phyloP scores from a whole-genome alignment of 441 rosid genomes.

The Viola pubescens region DNA sequence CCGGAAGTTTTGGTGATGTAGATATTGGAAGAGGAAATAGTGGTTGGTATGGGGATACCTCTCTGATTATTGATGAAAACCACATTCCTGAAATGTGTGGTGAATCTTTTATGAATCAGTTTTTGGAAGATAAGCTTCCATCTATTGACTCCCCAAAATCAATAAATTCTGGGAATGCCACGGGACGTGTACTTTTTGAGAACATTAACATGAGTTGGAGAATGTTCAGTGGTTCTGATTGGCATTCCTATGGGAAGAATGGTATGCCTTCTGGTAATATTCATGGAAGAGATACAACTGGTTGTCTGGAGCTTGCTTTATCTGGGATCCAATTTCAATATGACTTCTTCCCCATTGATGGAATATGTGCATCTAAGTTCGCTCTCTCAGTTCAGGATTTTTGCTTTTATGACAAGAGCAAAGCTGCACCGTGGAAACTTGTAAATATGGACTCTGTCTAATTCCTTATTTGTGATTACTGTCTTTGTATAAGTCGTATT shows the following conservation, averaged over 20 bases:
- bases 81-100: conserved; percentile 69
- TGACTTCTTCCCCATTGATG: conserved; percentile 59
- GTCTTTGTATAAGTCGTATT: conserved; percentile 6
- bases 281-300: conserved; percentile 49
- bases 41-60: conserved; percentile 78
- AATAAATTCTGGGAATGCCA: conserved; percentile 38
- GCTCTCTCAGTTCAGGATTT: conserved; percentile 68
- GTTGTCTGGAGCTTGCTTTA: conserved; percentile 64
- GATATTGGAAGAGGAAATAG: conserved; percentile 48
- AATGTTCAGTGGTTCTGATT: conserved; percentile 82
- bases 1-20: conserved; percentile 28
- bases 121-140: conserved; percentile 39
- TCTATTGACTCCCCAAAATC: conserved; percentile 25
- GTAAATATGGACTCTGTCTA: conserved; percentile 36
- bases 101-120: conserved; percentile 36
- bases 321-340: conserved; percentile 59
- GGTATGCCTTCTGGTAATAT: conserved; percentile 22
- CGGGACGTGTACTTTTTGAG: conserved; percentile 53
- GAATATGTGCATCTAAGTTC: conserved; percentile 56
- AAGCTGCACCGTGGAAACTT: conserved; percentile 75
- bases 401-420: conserved; percentile 66
- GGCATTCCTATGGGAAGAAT: conserved; percentile 41
- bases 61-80: conserved; percentile 63
- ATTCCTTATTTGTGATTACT: conserved; percentile 4
- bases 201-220: conserved; percentile 72